A percentile compares a stretch with the other conserved stretches of the same genome.
Conservation (phyloP, 768 basidiomycete species). For the Phaeotremella fagi region DNA sequence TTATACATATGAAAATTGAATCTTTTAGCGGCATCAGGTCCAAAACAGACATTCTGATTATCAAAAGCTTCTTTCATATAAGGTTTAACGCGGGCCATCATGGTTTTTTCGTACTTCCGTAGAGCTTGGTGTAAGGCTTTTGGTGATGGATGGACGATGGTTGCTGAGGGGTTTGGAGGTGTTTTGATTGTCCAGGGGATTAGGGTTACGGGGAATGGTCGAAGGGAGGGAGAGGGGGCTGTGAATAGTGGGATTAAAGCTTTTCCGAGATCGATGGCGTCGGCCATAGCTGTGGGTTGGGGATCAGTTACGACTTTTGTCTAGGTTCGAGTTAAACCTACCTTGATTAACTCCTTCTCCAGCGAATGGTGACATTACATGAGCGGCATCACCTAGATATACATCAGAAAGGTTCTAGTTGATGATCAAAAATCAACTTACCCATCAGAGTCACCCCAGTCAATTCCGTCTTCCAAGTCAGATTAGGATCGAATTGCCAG, state of each 20-base stretch:
- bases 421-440: background rate
- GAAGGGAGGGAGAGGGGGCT: background rate
- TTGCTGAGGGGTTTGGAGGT: background rate
- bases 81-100: constrained; percentile 8
- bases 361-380: constrained; percentile 50
- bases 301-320: background rate
- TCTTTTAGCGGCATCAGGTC: constrained; percentile 1
- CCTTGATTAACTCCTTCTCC: constrained; percentile 50
- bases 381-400: constrained; percentile 50
- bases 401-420: background rate
- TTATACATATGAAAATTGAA: background rate
- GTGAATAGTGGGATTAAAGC: constrained; percentile 6
- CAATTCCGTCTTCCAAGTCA: constrained; percentile 15
- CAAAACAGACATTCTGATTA: constrained; percentile 10
- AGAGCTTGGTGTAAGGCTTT: background rate
- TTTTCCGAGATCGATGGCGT: constrained; percentile 12
- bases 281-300: constrained; percentile 4
- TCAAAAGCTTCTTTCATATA: background rate
- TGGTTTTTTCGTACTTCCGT: constrained; percentile 4
- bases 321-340: constrained; percentile 18
- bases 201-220: constrained; percentile 9
- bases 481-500: constrained; percentile 15
- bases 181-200: constrained; percentile 1
- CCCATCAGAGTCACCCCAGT: constrained; percentile 25
- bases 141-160: background rate